phyloP scores from a whole-genome alignment of 495 filamentous ascomycete genomes.

The Lophium mytilinum region DNA sequence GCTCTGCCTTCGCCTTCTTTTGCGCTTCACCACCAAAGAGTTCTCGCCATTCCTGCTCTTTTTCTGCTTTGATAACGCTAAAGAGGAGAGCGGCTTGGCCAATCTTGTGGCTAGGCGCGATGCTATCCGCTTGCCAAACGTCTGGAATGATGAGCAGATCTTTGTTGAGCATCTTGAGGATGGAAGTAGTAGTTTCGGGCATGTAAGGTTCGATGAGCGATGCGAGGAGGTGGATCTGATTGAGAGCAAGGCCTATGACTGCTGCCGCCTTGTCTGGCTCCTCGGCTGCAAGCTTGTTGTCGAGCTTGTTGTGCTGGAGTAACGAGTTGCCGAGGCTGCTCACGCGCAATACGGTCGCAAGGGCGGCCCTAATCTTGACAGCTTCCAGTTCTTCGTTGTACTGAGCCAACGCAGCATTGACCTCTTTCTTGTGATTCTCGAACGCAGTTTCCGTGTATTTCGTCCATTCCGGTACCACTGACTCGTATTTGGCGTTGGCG shows the following conservation, averaged over 20 bases:
- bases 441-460: conserved; percentile 37
- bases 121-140: conserved; percentile 50
- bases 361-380: conserved; percentile 66
- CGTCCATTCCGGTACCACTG: conserved; percentile 59
- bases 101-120: conserved; percentile 70
- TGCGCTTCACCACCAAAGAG: conserved; percentile 70
- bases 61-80: conserved; percentile 71
- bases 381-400: conserved; percentile 67
- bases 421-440: conserved; percentile 50
- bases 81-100: conserved; percentile 79
- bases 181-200: conserved; percentile 57
- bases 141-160: conserved; percentile 62
- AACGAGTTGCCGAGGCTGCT: conserved; percentile 70
- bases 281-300: conserved; percentile 67
- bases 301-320: conserved; percentile 71
- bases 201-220: conserved; percentile 74
- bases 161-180: conserved; percentile 63
- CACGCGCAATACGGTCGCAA: conserved; percentile 62
- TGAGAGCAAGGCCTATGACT: conserved; percentile 69
- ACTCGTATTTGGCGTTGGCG: conserved; percentile 58
- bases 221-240: conserved; percentile 73
- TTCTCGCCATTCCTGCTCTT: conserved; percentile 73
- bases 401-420: conserved; percentile 54
- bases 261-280: conserved; percentile 65
- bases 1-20: conserved; percentile 55